Evolutionary conservation across 148 eudicot genomes (phyloP).

Genomic region (Chenopodium berlandieri): DNA sequence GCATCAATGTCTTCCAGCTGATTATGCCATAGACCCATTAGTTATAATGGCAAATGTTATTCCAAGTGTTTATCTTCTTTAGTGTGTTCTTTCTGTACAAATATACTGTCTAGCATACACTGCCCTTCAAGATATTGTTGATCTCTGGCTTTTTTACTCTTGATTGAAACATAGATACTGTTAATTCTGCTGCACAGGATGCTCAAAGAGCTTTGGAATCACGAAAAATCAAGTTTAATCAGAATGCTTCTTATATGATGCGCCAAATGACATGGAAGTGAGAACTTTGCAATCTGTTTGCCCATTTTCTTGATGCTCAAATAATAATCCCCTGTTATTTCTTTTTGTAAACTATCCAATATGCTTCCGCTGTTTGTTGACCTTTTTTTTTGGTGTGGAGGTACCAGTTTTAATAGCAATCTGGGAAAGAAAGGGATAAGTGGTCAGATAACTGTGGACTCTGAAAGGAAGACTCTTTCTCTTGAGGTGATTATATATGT

Average conservation of each 20-base stretch:
- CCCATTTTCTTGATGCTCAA: not conserved
- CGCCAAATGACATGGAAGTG: slow-evolving; percentile 90
- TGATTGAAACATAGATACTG: not conserved
- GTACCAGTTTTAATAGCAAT: slow-evolving; percentile 78
- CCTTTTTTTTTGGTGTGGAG: slow-evolving; percentile 1
- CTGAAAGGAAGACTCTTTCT: slow-evolving; percentile 67
- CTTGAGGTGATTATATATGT: slow-evolving; percentile 59
- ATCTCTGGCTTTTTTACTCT: not conserved
- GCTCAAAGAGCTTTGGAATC: slow-evolving; percentile 55
- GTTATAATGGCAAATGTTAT: not conserved
- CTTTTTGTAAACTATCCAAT: slow-evolving; percentile 2
- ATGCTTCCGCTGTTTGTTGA: not conserved
- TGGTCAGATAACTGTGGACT: slow-evolving; percentile 67
- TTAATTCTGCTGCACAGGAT: slow-evolving; percentile 41
- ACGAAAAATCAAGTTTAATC: slow-evolving; percentile 59
- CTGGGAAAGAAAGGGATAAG: slow-evolving; percentile 87
- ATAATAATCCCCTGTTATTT: not conserved
- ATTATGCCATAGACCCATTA: not conserved
- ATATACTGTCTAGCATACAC: not conserved
- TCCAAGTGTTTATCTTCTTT: not conserved
- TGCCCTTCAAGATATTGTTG: not conserved
- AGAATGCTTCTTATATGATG: slow-evolving; percentile 66
- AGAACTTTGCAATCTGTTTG: slow-evolving; percentile 24
- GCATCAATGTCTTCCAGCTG: too few relatives aligned
- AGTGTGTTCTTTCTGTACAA: not conserved